phyloP scores from a whole-genome alignment of 345 rosid species.

The Populus pruinosa region DNA sequence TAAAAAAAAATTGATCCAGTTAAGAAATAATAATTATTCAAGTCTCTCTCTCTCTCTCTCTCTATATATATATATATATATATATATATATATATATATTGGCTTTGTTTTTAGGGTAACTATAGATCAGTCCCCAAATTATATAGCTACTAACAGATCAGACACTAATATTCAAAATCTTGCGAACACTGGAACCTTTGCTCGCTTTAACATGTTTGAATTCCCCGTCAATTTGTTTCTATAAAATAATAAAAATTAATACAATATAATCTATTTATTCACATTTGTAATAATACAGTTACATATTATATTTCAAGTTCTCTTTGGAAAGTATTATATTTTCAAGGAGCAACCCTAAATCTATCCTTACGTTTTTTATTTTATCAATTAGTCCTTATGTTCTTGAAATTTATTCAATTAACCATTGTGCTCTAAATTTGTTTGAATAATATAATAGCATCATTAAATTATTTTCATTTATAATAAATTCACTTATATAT shows the following conservation, averaged over 20 bases:
- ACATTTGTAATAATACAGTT: background rate
- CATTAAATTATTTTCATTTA: too few species aligned
- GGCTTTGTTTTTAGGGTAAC: background rate
- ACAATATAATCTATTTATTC: background rate
- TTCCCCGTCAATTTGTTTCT: background rate
- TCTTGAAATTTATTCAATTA: background rate
- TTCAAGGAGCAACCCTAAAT: background rate
- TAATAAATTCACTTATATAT: too few species aligned
- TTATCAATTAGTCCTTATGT: background rate
- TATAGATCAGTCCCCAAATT: background rate
- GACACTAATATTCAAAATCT: background rate
- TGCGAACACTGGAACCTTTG: background rate
- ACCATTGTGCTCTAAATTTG: too few species aligned
- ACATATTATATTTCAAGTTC: background rate
- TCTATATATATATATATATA: too few species aligned
- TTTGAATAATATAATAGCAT: too few species aligned
- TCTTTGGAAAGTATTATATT: background rate
- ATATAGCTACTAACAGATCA: background rate
- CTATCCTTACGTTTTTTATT: background rate
- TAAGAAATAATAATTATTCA: background rate
- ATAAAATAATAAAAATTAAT: background rate
- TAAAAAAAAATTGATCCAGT: background rate
- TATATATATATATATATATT: too few species aligned
- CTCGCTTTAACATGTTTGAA: background rate
- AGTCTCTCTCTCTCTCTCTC: background rate